Base-by-base conservation (phyloP, 768 basidiomycete genomes). In the Mycena belliarum region DNA sequence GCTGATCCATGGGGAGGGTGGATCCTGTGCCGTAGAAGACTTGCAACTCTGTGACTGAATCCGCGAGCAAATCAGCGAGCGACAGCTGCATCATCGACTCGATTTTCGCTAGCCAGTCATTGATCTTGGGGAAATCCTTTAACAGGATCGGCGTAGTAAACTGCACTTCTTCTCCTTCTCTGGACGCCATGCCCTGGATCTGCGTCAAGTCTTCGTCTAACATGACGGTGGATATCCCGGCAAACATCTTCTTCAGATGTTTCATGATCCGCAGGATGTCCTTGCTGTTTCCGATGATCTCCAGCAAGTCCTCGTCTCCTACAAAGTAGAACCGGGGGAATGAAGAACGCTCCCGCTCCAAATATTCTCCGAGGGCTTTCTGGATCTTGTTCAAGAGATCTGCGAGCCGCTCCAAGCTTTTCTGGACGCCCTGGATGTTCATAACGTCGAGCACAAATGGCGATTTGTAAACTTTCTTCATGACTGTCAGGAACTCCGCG, bases 291-390 rank as follows among this genome's bases (percentile, higher is more conserved):
- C 97, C 97, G 63, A 99, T 98, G 66, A 99, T 99, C 73, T 99
- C 97, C 61, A 99, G 81, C 59, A 99, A 76, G 70, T 99, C 97
- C 70, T 99, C 97, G 73, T 99, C 97, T 66, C 97, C 97, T 51
- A 99, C 95, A 67, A 99, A 99, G 76, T 99, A 99, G 79, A 99
- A 99, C 9, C 97, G 91, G 67, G 97, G 97, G 85, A 99, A 99
- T 0, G 93, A 94, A 5, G 96, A 88, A 54, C 97, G 88, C 69
- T 99, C 97, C 52, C 97, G 87, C 69, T 99, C 97, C 25, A 99
- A 83, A 69, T 99, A 99, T 78, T 99, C 97, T 72, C 97, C 97
- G 4, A 99, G 83, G 0, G 97, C 97, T 72, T 99, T 99, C 73
- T 99, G 97, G 46, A 99, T 99, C 80, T 99, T 98, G 79, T 91